Base-by-base conservation (phyloP, 2,329 filamentous ascomycete genomes). In the Hymenoscyphus albidus region DNA sequence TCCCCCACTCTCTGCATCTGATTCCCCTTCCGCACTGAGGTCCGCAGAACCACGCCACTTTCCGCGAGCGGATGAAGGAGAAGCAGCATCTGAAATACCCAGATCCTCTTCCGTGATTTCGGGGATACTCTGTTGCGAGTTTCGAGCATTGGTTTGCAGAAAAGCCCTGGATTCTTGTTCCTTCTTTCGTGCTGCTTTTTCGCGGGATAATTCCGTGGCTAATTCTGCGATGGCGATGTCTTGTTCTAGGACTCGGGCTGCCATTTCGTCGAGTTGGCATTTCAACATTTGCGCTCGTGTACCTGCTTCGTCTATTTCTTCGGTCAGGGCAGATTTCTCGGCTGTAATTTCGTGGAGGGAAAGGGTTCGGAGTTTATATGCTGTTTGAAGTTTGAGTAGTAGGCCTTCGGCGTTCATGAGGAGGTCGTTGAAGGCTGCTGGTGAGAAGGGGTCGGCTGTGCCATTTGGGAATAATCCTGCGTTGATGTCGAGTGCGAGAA, bases 181-280 rank as follows among this genome's bases (percentile, higher is more conserved):
- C n/a, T 71, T 69, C 13, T 67, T 64, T 18, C 72, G 60, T 5
- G 70, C 67, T 64, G 76, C 79, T 71, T 80, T 83, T 74, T 88
- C 85, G 1, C 77, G 78, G 2, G 78, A 78, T 18, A 87, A 74
- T 64, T 83, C 81, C n/a, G 77, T 77, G 54, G 82, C 76, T n/a
- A 86, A 74, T 35, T 80, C 75, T 58, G 78, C 77, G 72, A 86
- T 83, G 2, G 77, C 77, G 6, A 75, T 69, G 69, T 88, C 85
- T 67, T 85, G 83, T 69, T 85, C 82, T 2, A 79, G 77, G 0
- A 82, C 82, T 68, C 80, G 80, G 16, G 74, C 76, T 1, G 83
- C 82, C 79, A 89, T 85, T 58, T 81, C 82, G 68, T 88, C 83
- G 0, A 89, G 78, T 73, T 88, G 85, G 69, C 80, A 78, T 73